A percentile compares a stretch with the other conserved stretches of the same genome.
These are phyloP conservation scores for Suhomyces kunorum DNA, from an alignment of 1,139 yeast genomes.

Conservation along the genomic window DNA sequence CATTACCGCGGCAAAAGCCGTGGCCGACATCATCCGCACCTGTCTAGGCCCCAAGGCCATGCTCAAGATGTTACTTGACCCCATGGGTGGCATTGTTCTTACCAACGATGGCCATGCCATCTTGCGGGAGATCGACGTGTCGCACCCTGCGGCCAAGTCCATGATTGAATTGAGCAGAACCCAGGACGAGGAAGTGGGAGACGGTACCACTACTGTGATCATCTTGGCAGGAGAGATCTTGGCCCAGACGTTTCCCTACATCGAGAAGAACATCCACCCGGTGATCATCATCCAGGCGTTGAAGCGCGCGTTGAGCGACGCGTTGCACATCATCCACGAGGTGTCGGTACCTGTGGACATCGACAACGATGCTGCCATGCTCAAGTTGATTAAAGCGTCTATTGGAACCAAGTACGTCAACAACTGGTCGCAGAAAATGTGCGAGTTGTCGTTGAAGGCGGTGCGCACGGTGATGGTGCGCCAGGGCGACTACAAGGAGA, in stretches of 20 bases:
- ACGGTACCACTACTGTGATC: slow-evolving; percentile 96
- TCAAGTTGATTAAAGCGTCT: slow-evolving; percentile 81
- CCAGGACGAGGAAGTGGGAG: slow-evolving; percentile 99
- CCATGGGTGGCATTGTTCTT: slow-evolving; percentile 97
- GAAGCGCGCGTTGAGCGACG: slow-evolving; percentile 88
- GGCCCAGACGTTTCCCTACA: slow-evolving; percentile 92
- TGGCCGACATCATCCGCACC: slow-evolving; percentile 94
- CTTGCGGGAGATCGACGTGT: slow-evolving; percentile 83
- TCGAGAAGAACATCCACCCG: slow-evolving; percentile 94
- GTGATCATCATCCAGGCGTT: slow-evolving; percentile 93
- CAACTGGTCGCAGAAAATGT: slow-evolving; percentile 92
- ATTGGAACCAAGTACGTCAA: slow-evolving; percentile 95
- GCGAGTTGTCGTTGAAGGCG: slow-evolving; percentile 82
- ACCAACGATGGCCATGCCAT: slow-evolving; percentile 98
- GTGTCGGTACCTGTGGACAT: slow-evolving; percentile 86
- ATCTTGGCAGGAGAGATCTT: slow-evolving; percentile 94
- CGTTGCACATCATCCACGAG: slow-evolving; percentile 80
- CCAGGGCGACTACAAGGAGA: slow-evolving; percentile 73
- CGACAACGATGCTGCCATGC: slow-evolving; percentile 83
- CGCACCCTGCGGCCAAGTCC: slow-evolving; percentile 98
- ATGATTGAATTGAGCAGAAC: slow-evolving; percentile 97
- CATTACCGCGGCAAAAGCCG: slow-evolving; percentile 98
- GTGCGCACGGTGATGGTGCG: slow-evolving; percentile 79
- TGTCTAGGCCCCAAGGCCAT: slow-evolving; percentile 99
- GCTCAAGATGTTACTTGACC: slow-evolving; percentile 97